These are phyloP conservation scores for Termitomyces sp. DNA, from an alignment of 768 basidiomycete species.

Conservation along the genomic window DNA sequence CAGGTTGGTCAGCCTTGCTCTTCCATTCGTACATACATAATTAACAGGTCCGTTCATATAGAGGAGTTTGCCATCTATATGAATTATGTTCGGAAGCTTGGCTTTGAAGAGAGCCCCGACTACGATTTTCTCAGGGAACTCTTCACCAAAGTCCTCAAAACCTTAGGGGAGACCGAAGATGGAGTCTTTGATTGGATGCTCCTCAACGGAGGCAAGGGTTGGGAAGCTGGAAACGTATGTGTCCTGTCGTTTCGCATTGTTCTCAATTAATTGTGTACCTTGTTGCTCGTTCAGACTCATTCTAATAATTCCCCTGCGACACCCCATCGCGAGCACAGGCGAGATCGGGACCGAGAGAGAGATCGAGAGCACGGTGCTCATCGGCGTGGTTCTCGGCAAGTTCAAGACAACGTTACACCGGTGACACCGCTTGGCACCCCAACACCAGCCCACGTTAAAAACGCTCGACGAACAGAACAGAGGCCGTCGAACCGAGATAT, in stretches of 20 bases:
- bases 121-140: conserved; percentile 97
- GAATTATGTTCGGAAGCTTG: conserved; percentile 98
- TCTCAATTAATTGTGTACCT: conserved; percentile 27
- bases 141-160: conserved; percentile 89
- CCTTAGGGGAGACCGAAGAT: conserved; percentile 84
- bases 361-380: conserved; percentile 49
- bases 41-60: conserved; percentile 49
- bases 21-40: neutral
- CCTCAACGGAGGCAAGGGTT: conserved; percentile 90
- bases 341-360: conserved; percentile 54
- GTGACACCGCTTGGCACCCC: conserved; percentile 62
- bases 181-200: conserved; percentile 96
- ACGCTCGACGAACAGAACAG: conserved; percentile 48
- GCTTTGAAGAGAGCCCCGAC: conserved; percentile 96
- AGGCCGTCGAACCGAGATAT: conserved; percentile 49
- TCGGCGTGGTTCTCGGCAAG: conserved; percentile 51
- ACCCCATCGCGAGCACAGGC: conserved; percentile 57
- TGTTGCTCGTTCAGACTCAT: conserved; percentile 46
- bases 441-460: conserved; percentile 63
- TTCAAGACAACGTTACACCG: conserved; percentile 52
- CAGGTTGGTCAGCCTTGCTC: conserved; percentile 47
- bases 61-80: conserved; percentile 99
- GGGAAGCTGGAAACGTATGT: conserved; percentile 86
- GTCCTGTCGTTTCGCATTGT: conserved; percentile 3
- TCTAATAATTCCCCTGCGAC: conserved; percentile 49